These are phyloP conservation scores for Cutaneotrichosporon dermatis DNA, from an alignment of 1,284 basidiomycete species.

Conservation along the genomic window DNA sequence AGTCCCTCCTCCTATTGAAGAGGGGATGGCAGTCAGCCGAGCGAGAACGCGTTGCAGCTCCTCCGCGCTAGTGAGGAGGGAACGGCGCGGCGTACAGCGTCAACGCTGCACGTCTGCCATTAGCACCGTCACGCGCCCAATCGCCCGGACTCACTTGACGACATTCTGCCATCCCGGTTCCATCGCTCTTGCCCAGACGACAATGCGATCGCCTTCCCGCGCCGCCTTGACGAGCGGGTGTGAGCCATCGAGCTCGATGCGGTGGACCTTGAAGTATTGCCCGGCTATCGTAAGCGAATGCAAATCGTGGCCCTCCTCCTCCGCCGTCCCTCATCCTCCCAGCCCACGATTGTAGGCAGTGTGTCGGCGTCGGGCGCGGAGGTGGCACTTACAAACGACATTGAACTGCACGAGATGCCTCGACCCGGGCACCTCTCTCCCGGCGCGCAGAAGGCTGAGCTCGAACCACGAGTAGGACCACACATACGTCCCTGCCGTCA, in stretches of 20 bases:
- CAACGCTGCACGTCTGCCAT: slow-evolving; percentile 26
- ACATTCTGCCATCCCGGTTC: slow-evolving; percentile 41
- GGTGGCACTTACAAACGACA: slow-evolving; percentile 31
- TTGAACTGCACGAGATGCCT: slow-evolving; percentile 35
- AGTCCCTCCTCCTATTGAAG: no score
- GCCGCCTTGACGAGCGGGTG: slow-evolving; percentile 28
- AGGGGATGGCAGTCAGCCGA: no score
- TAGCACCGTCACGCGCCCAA: not conserved
- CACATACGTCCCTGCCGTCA: slow-evolving; percentile 34
- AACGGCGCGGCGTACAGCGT: slow-evolving; percentile 23
- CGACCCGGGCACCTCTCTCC: slow-evolving; percentile 30
- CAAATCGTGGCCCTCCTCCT: not conserved
- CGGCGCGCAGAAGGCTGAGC: slow-evolving; percentile 32
- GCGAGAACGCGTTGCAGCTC: no score
- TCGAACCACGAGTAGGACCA: slow-evolving; percentile 42
- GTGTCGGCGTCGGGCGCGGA: no score
- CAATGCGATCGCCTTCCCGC: slow-evolving; percentile 34
- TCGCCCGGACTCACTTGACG: slow-evolving; percentile 20
- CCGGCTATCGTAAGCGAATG: slow-evolving; percentile 25
- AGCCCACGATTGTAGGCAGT: no score
- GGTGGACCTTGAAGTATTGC: slow-evolving; percentile 37
- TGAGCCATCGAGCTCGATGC: slow-evolving; percentile 18
- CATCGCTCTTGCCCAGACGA: slow-evolving; percentile 38
- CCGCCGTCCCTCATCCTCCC: not conserved
- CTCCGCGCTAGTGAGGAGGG: slow-evolving; percentile 1